Evolutionary conservation across 139 green algal species (phyloP), one percentile per base, ranked within the genome.

Genomic region (Coelastrella sp.): DNA sequence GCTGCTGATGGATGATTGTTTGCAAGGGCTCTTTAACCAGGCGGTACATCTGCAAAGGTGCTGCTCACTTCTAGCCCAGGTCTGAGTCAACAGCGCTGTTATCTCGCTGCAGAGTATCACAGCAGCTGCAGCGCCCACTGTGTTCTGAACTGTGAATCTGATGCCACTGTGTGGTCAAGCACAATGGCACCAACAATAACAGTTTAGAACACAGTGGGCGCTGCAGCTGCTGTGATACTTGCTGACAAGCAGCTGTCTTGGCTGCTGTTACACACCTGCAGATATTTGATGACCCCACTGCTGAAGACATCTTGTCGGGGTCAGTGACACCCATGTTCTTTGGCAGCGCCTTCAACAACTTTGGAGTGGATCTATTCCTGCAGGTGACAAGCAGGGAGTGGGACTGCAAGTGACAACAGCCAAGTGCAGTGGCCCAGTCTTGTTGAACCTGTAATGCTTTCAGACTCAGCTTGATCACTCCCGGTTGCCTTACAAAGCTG

Each of bases 351-450:
- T 95, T 96, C 91, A 96, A 95, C 90, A 97, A 97, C 91, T 97
- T 98, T 90, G 94, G 93, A 0, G 96, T 98, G 84, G 93, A 97
- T 91, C 93, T 97, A 20, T 97, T 97, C 88, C 93, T 98, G 86
- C 87, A 97, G 87, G 85, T 82, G 66, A 65, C 65, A 9, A 25
- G 78, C 27, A 25, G n/a, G 10, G 6, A n/a, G 78, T 66, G 78
- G 8, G 12, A 24, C 17, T 68, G 78, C 35, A 57, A 72, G 14
- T 24, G 60, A n/a, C 27, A 59, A 15, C 49, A 56, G 8, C 5
- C 17, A 8, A 24, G 17, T 59, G 59, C 11, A 60, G 22, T 11
- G 49, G 73, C 35, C 35, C 35, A 49, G 3, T 49, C 70, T 35
- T 27, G 70, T n/a, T 49, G 35, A 49, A 49, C 35, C 35, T 49